Evolutionary conservation across 2,329 filamentous ascomycete genomes (phyloP), one percentile per base, ranked within the genome.

Genomic region (Fusarium oxysporum): DNA sequence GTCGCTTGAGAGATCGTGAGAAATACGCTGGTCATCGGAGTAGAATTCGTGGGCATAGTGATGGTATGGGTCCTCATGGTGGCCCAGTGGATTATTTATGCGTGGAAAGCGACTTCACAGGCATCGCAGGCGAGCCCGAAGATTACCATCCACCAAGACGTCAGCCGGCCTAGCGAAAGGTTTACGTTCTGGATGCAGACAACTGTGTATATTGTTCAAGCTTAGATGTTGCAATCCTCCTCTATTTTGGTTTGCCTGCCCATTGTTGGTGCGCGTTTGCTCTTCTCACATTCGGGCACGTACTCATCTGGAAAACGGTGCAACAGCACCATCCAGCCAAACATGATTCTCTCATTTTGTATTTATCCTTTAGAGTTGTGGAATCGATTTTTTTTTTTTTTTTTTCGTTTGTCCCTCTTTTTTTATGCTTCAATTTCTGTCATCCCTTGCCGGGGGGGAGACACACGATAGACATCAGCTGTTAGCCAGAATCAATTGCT

Each of bases 111-210:
- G 23, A 45, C 12, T 25, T 21, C 17, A 9, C 11, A 19, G 23
- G n/a, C 16, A 23, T 23, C n/a, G 9, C 13, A 43, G 25, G 25
- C 25, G 25, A 25, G 25, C 25, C 25, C 25, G 25, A 25, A 30
- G 13, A 16, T 30, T 11, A 11, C 45, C 28, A 47, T 21, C n/a
- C 28, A n/a, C 2, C 45, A 17, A 32, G 21, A 10, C 21, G 14
- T 12, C 28, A 9, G 45, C 28, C 30, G 23, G 12, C 14, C 28
- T 32, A 17, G 14, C 3, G 5, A 32, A 4, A 48, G 8, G 9
- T 12, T n/a, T 32, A 5, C 5, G 17, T 12, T 47, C 13, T 4
- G 3, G 5, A 2, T n/a, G 3, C 6, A 25, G 25, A 25, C 6
- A 25, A 25, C 25, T 25, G 25, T 25, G 25, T 25, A 25, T 25